Evolutionary conservation across 2,329 filamentous ascomycete species (phyloP), one percentile per base, ranked within the genome.

Genomic region (Dactylonectria macrodidyma): DNA sequence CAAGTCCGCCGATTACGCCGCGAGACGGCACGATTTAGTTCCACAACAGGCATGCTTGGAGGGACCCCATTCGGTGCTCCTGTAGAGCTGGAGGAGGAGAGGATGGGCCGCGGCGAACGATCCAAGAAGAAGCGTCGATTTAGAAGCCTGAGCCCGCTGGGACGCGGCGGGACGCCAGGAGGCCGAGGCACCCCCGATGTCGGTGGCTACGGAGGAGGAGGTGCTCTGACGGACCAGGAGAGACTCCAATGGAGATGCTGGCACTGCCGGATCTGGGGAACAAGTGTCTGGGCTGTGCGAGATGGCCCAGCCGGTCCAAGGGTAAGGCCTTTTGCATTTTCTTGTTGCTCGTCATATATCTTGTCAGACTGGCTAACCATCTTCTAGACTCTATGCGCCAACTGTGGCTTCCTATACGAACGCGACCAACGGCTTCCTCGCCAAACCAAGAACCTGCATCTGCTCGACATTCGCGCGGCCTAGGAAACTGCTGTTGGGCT

Each of bases 101-200:
- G 93, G 5, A 95, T 98, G 91, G 95, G 95, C 24, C 88, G 95
- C 62, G 95, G 95, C 26, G 95, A 98, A 82, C 86, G 95, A 52
- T 96, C 93, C 75, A 98, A 97, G 87, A 97, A 97, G 87, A 98
- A 98, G 89, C 89, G 93, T 71, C 89, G 95, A 30, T 97, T 98
- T 84, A 89, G 95, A 73, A 97, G 95, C 80, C 81, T 97, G 69
- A 97, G 94, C 77, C 95, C 96, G 0, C 82, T 91, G 22, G 93
- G 88, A n/a, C 88, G 91, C 70, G 79, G 80, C 22, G 81, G 80
- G 22, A 93, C 92, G 6, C 91, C 90, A 2, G 90, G 89, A 64
- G 91, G 88, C 7, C 86, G 95, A 65, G 93, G 93, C 11, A 98
- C 95, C 1, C 95, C 95, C 1, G 95, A 97, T 73, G 89, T 91